phyloP scores from a whole-genome alignment of 148 eudicot genomes.

The Arbutus unedo region DNA sequence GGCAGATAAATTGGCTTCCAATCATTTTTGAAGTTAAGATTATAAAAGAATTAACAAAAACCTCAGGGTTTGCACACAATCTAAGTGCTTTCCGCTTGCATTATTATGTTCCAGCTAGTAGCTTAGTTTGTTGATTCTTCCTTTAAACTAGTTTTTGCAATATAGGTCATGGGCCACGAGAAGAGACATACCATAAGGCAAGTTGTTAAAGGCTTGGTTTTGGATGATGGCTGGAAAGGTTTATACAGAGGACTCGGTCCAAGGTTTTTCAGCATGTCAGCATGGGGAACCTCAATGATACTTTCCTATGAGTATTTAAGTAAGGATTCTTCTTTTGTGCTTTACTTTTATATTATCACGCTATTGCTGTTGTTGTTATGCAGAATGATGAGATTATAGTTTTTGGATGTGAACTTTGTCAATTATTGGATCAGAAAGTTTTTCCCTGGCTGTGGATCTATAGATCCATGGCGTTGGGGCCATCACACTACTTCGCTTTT shows the following conservation, averaged over 20 bases:
- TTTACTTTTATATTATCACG: neutral
- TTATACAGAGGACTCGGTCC: constrained; percentile 95
- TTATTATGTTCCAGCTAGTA: constrained; percentile 7
- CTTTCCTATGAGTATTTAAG: constrained; percentile 90
- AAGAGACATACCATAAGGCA: constrained; percentile 59
- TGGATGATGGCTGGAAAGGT: constrained; percentile 92
- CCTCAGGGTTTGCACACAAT: neutral
- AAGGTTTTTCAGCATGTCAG: constrained; percentile 96
- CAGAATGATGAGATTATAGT: constrained; percentile 3
- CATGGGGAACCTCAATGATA: constrained; percentile 99
- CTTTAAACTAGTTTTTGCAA: constrained; percentile 3
- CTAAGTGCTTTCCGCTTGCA: neutral
- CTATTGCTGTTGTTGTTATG: neutral
- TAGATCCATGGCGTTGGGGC: too few relatives aligned
- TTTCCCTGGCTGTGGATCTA: too few relatives aligned
- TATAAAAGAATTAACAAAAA: too few relatives aligned
- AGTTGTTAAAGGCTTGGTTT: constrained; percentile 67
- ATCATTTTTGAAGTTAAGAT: neutral
- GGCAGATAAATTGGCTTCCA: neutral
- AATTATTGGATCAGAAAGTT: too few relatives aligned
- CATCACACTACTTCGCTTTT: too few relatives aligned
- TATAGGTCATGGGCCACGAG: constrained; percentile 68
- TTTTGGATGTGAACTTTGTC: neutral
- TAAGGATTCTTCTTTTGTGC: constrained; percentile 32
- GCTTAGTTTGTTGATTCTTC: neutral